phyloP scores from a whole-genome alignment of 495 filamentous ascomycete genomes.

The Aspergillus bridgeri region DNA sequence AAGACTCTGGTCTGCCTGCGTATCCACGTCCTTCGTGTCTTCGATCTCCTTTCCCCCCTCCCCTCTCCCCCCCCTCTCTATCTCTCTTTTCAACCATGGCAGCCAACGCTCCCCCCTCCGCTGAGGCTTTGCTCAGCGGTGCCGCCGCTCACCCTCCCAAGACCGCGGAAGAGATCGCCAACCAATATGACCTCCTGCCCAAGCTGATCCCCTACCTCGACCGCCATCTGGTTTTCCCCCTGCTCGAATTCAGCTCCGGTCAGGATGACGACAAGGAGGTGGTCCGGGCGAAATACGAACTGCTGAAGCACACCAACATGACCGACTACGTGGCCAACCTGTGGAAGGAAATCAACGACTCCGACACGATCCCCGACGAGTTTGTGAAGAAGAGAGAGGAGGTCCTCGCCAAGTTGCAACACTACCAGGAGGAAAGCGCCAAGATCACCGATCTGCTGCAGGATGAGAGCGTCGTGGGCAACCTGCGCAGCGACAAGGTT shows the following conservation, averaged over 20 bases:
- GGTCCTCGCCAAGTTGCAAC: slow-evolving; percentile 74
- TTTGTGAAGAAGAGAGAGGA: slow-evolving; percentile 84
- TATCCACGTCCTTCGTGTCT: not conserved
- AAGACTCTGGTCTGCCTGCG: slow-evolving; percentile 4
- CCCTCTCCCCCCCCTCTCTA: slow-evolving; percentile 9
- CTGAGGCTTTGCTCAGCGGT: slow-evolving; percentile 54
- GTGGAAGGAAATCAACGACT: slow-evolving; percentile 79
- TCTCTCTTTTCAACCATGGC: slow-evolving; percentile 47
- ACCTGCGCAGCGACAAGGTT: slow-evolving; percentile 90
- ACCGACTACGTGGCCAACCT: slow-evolving; percentile 90
- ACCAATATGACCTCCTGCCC: slow-evolving; percentile 77
- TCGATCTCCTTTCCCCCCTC: slow-evolving; percentile 2
- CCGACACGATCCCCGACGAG: slow-evolving; percentile 74
- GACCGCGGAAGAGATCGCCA: slow-evolving; percentile 53
- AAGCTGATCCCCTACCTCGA: slow-evolving; percentile 91
- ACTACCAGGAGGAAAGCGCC: slow-evolving; percentile 76
- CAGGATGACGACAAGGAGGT: slow-evolving; percentile 65
- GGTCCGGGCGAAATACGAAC: slow-evolving; percentile 78
- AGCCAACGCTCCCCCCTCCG: slow-evolving; percentile 54
- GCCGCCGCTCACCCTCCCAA: slow-evolving; percentile 43
- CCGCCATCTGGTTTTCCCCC: slow-evolving; percentile 90
- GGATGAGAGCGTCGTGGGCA: slow-evolving; percentile 80
- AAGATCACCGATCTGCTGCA: slow-evolving; percentile 82
- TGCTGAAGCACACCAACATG: slow-evolving; percentile 97
- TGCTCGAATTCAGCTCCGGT: slow-evolving; percentile 75